A percentile compares a stretch with the other conserved stretches of the same genome.
phyloP scores from a whole-genome alignment of 2,329 filamentous ascomycete species.

The Lecanicillium sp. region DNA sequence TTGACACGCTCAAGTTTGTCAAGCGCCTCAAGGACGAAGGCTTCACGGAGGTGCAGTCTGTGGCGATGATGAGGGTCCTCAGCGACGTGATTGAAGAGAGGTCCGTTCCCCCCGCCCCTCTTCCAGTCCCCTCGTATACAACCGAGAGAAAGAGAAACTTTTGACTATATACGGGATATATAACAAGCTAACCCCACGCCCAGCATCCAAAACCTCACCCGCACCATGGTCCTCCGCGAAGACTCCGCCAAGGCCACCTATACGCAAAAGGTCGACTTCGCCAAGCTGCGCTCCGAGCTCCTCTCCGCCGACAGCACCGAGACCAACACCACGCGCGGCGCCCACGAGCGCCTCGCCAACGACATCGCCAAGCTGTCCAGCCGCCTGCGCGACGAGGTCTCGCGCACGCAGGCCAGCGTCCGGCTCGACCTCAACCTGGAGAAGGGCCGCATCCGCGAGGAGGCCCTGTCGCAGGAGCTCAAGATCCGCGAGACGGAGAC shows the following conservation, averaged over 20 bases:
- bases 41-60: slow-evolving; percentile 90
- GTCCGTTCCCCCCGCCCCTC: slow-evolving; percentile 30
- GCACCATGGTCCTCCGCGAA: slow-evolving; percentile 96
- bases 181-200: not conserved
- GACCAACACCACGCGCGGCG: slow-evolving; percentile 76
- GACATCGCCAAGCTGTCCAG: slow-evolving; percentile 92
- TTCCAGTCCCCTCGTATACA: no score
- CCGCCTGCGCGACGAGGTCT: slow-evolving; percentile 86
- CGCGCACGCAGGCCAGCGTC: slow-evolving; percentile 87
- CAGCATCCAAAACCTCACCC: slow-evolving; percentile 91
- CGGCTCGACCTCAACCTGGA: slow-evolving; percentile 90
- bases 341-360: slow-evolving; percentile 88
- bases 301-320: slow-evolving; percentile 89
- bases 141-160: no score
- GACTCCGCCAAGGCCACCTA: slow-evolving; percentile 78
- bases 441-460: slow-evolving; percentile 92
- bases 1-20: slow-evolving; percentile 96
- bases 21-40: slow-evolving; percentile 84
- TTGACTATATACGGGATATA: slow-evolving; percentile 1
- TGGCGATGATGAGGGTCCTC: slow-evolving; percentile 97
- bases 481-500: slow-evolving; percentile 99
- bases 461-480: slow-evolving; percentile 92
- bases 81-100: slow-evolving; percentile 97
- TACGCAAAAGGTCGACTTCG: slow-evolving; percentile 93
- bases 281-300: slow-evolving; percentile 90